Conservation (phyloP, 1,139 yeast genomes). For the Hansenula lynferdii region DNA sequence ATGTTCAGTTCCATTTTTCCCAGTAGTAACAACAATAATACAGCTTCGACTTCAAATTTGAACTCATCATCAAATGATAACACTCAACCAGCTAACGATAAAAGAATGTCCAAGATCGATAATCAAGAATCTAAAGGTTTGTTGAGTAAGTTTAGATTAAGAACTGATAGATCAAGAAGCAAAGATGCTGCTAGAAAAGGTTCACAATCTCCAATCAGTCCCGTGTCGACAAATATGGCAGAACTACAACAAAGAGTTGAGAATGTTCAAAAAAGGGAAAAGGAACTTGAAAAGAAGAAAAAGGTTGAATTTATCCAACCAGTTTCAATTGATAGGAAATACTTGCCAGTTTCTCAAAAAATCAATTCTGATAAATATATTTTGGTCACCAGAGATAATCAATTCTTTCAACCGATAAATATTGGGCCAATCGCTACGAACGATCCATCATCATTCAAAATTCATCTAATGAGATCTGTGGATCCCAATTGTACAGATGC, state of each 20-base stretch:
- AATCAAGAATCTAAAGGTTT: conserved; percentile 26
- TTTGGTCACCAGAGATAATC: conserved; percentile 58
- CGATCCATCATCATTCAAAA: conserved; percentile 32
- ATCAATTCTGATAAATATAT: conserved; percentile 30
- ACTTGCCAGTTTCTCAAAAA: conserved; percentile 27
- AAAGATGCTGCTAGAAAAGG: conserved; percentile 7
- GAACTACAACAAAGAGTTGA: background rate
- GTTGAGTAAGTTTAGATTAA: conserved; percentile 23
- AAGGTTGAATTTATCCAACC: background rate
- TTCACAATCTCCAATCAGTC: conserved; percentile 15
- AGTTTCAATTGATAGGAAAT: conserved; percentile 27
- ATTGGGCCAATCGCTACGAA: conserved; percentile 29
- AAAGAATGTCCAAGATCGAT: conserved; percentile 13
- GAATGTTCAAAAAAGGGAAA: background rate
- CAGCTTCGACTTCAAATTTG: conserved; percentile 1
- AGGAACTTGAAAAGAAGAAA: background rate
- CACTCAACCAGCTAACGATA: conserved; percentile 9
- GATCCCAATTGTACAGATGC: conserved; percentile 39
- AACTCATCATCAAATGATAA: conserved; percentile 4
- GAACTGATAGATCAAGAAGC: conserved; percentile 10
- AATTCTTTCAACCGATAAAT: conserved; percentile 44
- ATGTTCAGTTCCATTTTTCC: conserved; percentile 30
- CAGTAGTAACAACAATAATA: background rate
- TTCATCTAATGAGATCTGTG: conserved; percentile 34
- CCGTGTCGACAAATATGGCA: conserved; percentile 4